Conservation (phyloP, 805 yeast species). For the Metschnikowia noctiluminum region DNA sequence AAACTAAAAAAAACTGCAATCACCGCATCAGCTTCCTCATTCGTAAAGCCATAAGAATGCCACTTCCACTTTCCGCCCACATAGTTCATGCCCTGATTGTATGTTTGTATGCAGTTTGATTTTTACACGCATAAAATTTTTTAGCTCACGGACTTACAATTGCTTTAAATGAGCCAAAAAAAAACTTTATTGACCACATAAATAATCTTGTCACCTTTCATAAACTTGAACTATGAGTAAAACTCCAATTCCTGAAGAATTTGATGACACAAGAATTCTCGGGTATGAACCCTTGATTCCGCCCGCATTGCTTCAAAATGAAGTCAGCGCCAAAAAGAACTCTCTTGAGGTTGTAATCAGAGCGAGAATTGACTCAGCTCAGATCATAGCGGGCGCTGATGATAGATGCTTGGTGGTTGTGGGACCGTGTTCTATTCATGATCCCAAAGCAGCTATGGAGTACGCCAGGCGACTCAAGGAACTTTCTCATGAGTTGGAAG, state of each 20-base stretch:
- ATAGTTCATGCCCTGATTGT: too few species aligned
- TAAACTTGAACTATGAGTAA: slow-evolving; percentile 23
- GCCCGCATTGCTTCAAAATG: slow-evolving; percentile 88
- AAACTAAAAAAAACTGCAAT: too few species aligned
- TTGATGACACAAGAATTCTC: slow-evolving; percentile 70
- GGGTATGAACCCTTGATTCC: slow-evolving; percentile 97
- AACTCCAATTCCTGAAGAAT: slow-evolving; percentile 62
- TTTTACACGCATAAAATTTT: slow-evolving; percentile 18
- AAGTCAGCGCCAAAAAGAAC: slow-evolving; percentile 62
- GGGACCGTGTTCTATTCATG: slow-evolving; percentile 98
- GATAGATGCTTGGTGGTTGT: slow-evolving; percentile 86
- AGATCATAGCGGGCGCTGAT: slow-evolving; percentile 74
- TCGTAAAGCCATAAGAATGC: too few species aligned
- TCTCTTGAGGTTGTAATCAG: slow-evolving; percentile 61
- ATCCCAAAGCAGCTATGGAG: slow-evolving; percentile 86
- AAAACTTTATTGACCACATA: too few species aligned
- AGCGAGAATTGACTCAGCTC: slow-evolving; percentile 74
- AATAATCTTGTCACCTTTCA: background rate
- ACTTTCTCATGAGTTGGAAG: slow-evolving; percentile 58
- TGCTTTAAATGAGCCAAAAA: background rate
- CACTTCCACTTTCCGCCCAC: too few species aligned
- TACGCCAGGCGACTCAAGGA: slow-evolving; percentile 67
- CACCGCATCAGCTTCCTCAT: too few species aligned
- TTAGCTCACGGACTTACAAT: slow-evolving; percentile 12
- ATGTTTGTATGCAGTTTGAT: slow-evolving; percentile 9